Percentiles rank a stretch among this genome's conserved stretches.
These are phyloP conservation scores for Saccharomycopsis fermentans DNA, from an alignment of 805 yeast genomes.

Conservation along the genomic window DNA sequence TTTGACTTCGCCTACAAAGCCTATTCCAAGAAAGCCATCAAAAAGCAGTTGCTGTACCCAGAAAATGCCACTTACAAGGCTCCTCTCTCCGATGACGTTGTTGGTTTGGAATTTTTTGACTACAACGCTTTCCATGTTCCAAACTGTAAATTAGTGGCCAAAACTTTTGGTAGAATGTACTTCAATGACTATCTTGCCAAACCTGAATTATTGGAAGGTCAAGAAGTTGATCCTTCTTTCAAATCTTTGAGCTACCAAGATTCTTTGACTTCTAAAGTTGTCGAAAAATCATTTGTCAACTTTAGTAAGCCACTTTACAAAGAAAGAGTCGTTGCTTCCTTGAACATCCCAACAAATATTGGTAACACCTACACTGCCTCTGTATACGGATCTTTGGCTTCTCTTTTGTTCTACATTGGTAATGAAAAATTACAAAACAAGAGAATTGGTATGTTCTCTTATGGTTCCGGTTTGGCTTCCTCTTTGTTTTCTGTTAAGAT, in stretches of 20 bases:
- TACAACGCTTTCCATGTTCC: conserved; percentile 97
- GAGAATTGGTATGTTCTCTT: conserved; percentile 88
- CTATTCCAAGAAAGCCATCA: conserved; percentile 67
- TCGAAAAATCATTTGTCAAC: conserved; percentile 82
- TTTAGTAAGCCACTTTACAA: conserved; percentile 56
- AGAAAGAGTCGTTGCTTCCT: conserved; percentile 67
- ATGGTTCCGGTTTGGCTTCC: conserved; percentile 97
- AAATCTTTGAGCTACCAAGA: conserved; percentile 55
- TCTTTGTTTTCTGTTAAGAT: conserved; percentile 73
- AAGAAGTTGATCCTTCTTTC: conserved; percentile 36
- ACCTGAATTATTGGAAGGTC: conserved; percentile 47
- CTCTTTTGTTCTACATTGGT: conserved; percentile 68
- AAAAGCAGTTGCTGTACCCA: conserved; percentile 30
- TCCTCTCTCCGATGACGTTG: conserved; percentile 41
- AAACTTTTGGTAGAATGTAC: conserved; percentile 84
- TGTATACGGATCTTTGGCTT: conserved; percentile 76
- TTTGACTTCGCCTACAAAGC: conserved; percentile 76
- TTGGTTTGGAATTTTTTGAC: conserved; percentile 70
- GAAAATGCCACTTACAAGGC: conserved; percentile 25
- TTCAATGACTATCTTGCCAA: conserved; percentile 78
- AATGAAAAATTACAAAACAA: conserved; percentile 66
- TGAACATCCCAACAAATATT: conserved; percentile 86
- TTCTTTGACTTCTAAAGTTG: conserved; percentile 64
- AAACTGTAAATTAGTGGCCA: conserved; percentile 88
- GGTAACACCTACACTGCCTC: conserved; percentile 99